phyloP scores from a whole-genome alignment of 495 filamentous ascomycete species.

The Zalerion maritima region DNA sequence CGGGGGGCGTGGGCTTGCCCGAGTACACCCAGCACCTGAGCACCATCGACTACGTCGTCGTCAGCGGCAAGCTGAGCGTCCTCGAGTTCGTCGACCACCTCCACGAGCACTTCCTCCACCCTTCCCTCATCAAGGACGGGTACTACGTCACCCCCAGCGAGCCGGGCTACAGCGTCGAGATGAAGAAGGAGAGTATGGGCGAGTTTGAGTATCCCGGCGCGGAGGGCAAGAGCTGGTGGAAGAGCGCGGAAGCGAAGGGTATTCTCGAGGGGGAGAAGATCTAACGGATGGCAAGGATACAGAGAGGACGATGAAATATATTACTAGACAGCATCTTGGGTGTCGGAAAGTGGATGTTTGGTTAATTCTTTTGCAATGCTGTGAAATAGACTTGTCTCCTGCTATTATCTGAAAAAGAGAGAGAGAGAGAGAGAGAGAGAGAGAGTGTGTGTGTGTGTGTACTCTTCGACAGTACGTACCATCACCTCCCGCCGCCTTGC shows the following conservation, averaged over 20 bases:
- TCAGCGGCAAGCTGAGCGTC: conserved; percentile 64
- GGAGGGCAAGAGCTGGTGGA: conserved; percentile 72
- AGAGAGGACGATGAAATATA: neutral
- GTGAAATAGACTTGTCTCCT: too few species aligned
- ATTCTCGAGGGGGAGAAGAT: conserved; percentile 48
- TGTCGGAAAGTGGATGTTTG: too few species aligned
- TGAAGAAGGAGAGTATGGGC: conserved; percentile 81
- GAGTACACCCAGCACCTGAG: conserved; percentile 91
- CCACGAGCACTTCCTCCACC: conserved; percentile 86
- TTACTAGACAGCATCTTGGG: too few species aligned
- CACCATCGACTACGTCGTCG: conserved; percentile 88
- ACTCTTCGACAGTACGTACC: too few species aligned
- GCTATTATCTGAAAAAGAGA: too few species aligned
- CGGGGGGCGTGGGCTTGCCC: conserved; percentile 77
- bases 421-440: too few species aligned
- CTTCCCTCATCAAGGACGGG: conserved; percentile 63
- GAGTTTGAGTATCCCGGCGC: conserved; percentile 59
- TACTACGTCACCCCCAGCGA: conserved; percentile 76
- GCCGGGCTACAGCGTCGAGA: conserved; percentile 82
- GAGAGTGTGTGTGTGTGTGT: too few species aligned
- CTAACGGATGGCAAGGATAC: conserved; percentile 5
- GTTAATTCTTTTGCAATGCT: too few species aligned
- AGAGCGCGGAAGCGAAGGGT: conserved; percentile 46
- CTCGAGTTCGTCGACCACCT: conserved; percentile 88
- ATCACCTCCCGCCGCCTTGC: too few species aligned